Evolutionary conservation across 495 filamentous ascomycete genomes (phyloP), one percentile per base, ranked within the genome.

Genomic region (Tuber borchii): DNA sequence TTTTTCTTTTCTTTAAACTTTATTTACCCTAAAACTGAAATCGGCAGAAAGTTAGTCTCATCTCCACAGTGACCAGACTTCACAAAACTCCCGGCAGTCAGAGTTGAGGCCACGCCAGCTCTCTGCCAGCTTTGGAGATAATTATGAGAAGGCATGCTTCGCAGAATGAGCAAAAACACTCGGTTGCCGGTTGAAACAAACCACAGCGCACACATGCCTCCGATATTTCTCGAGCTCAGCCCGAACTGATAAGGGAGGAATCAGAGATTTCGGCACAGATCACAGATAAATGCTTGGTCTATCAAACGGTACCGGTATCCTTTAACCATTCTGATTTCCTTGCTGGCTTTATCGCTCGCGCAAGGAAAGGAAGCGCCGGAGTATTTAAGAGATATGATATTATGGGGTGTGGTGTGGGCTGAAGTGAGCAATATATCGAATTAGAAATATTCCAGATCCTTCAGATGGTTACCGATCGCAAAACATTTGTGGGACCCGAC

Each of bases 391-490:
- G 56, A 6, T 26, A 34, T 31, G n/a, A 8, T n/a, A 9, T 20
- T n/a, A 65, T 65, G 2, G 12, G 26, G 56, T 31, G 56, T 17
- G 56, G 56, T 65, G 56, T 65, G 56, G 16, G 56, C 56, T 17
- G 56, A 34, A 34, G 56, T 65, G 56, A 65, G 56, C 56, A 34
- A 65, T 65, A 65, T 65, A 65, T 65, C 56, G 56, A 65, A 65
- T 65, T 65, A 34, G 56, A 65, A 65, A 65, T 65, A 65, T 65
- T 65, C 56, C 56, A 65, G 56, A 65, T 65, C 56, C 56, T 34
- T 65, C 19, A 65, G 56, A 65, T 65, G 56, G 56, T 5, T 16
- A 65, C 56, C 56, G 56, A 65, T 65, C 56, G 56, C 56, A 65
- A 65, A 65, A 65, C 56, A 19, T 16, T 26, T 34, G 14, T 65